Conservation (phyloP, 2,329 filamentous ascomycete genomes). For the Monosporascus sp. region DNA sequence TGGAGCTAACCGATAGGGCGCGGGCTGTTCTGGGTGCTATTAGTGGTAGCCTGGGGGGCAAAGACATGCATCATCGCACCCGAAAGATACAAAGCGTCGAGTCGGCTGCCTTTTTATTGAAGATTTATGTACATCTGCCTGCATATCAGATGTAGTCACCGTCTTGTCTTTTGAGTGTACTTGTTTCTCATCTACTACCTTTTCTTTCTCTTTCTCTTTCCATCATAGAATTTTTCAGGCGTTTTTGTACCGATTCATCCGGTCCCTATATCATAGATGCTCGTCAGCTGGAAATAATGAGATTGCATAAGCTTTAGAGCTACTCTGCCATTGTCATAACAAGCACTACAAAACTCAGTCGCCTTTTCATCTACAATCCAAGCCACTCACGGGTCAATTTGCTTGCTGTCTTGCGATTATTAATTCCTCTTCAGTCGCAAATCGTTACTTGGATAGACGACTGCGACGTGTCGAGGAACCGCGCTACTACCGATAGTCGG, state of each 20-base stretch:
- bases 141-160: background rate
- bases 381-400: background rate
- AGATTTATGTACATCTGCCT: background rate
- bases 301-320: background rate
- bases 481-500: constrained; percentile 6
- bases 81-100: background rate
- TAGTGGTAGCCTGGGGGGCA: background rate
- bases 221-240: background rate
- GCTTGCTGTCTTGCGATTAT: background rate
- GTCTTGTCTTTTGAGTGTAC: background rate
- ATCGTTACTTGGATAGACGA: constrained; percentile 1
- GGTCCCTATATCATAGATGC: background rate
- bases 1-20: too few species aligned
- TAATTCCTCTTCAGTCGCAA: constrained; percentile 8
- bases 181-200: background rate
- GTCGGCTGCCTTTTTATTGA: too few species aligned
- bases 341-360: background rate
- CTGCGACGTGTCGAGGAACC: background rate
- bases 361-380: background rate
- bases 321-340: background rate
- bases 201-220: background rate
- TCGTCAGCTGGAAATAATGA: background rate
- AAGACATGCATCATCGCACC: background rate
- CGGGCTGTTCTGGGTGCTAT: too few species aligned
- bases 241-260: background rate